Percentiles rank a stretch among this genome's conserved stretches.
phyloP scores from a whole-genome alignment of 768 basidiomycete species.

The Dentipellis sp. region DNA sequence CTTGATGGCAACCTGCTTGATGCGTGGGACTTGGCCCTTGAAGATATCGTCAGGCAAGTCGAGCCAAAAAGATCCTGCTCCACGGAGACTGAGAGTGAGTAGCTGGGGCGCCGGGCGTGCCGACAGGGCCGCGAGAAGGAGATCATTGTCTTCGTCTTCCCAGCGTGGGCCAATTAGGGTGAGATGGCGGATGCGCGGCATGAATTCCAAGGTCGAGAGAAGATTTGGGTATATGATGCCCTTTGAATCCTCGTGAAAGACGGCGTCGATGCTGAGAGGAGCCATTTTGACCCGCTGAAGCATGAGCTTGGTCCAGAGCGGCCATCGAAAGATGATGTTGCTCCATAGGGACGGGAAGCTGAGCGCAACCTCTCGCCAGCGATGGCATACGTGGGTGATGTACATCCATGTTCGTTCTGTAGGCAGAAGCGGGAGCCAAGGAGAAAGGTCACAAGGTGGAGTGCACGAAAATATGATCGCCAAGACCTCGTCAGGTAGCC shows the following conservation, averaged over 20 bases:
- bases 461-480: background rate
- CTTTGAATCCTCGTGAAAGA: background rate
- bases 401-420: constrained; percentile 1
- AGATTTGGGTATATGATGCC: background rate
- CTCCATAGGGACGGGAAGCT: constrained; percentile 3
- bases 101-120: background rate
- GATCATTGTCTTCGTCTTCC: background rate
- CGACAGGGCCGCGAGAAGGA: background rate
- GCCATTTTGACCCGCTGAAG: constrained; percentile 1
- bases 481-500: background rate
- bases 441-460: background rate
- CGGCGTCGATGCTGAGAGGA: background rate
- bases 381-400: constrained; percentile 6
- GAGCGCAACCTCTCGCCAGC: constrained; percentile 9
- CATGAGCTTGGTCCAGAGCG: background rate
- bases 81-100: background rate
- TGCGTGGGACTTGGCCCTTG: background rate
- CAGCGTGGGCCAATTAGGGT: background rate
- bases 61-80: background rate
- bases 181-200: background rate
- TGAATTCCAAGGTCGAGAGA: background rate
- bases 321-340: background rate
- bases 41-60: background rate
- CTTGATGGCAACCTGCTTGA: background rate
- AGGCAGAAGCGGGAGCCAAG: background rate